Percentiles rank a stretch among this genome's conserved stretches.
Evolutionary conservation across 73 alveolate species (phyloP).

Genomic region (Paramecium bursaria): DNA sequence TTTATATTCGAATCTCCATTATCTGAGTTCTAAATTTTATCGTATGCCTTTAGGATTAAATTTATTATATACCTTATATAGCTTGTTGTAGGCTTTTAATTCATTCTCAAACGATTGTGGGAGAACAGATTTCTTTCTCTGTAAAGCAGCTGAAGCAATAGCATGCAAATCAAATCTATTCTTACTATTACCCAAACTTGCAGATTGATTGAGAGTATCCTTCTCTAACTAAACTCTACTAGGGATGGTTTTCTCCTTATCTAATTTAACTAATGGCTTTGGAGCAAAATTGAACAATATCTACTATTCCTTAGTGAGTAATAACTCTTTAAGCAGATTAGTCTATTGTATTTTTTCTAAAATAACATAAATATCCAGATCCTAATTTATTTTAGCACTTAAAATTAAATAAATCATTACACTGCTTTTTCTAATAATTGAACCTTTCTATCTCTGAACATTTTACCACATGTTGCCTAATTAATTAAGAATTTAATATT

Average conservation of each 20-base stretch:
- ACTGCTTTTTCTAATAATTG: constrained; percentile 30
- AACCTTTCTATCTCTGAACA: constrained; percentile 9
- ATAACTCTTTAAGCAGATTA: constrained; percentile 15
- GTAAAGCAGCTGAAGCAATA: constrained; percentile 13
- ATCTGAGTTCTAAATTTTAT: constrained; percentile 6
- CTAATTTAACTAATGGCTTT: background rate
- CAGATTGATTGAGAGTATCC: background rate
- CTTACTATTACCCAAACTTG: background rate
- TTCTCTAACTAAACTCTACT: constrained; percentile 49
- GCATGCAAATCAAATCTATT: background rate
- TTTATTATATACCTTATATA: constrained; percentile 13
- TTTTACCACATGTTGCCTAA: constrained; percentile 33
- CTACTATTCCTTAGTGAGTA: constrained; percentile 28
- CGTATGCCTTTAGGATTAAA: constrained; percentile 20
- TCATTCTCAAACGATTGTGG: background rate
- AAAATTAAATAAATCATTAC: background rate
- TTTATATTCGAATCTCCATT: constrained; percentile 1
- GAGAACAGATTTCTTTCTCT: background rate
- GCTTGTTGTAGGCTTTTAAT: constrained; percentile 12
- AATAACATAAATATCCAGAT: constrained; percentile 41
- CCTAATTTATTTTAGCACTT: constrained; percentile 37
- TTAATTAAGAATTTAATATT: constrained; percentile 2
- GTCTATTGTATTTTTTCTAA: constrained; percentile 41
- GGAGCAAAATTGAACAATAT: constrained; percentile 52
- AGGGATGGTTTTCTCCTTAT: constrained; percentile 13